Conservation (phyloP, 1,139 yeast species). For the Cylindricascospora bacillispora region DNA sequence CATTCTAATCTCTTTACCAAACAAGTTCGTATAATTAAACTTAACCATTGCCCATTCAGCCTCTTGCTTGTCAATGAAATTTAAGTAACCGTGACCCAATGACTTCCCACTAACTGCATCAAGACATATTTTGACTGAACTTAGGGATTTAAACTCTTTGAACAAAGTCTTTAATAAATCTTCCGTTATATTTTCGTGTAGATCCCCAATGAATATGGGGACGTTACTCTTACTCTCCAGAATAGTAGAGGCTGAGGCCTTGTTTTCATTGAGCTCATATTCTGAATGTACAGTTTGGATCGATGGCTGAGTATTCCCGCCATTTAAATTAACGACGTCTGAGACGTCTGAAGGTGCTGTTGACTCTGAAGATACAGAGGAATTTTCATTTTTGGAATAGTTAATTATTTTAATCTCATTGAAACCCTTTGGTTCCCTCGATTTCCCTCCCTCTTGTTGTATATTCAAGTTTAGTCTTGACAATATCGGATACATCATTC, state of each 20-base stretch:
- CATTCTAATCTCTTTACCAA: conserved; percentile 35
- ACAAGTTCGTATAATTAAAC: conserved; percentile 32
- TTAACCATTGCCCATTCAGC: conserved; percentile 33
- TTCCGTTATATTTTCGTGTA: conserved; percentile 31
- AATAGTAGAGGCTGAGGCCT: background rate
- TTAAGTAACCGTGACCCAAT: conserved; percentile 41
- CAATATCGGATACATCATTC: no score
- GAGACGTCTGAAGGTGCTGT: conserved; percentile 1
- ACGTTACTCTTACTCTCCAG: background rate
- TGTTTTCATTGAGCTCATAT: background rate
- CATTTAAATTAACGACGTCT: conserved; percentile 3
- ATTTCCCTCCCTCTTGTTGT: no score
- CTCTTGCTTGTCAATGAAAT: conserved; percentile 28
- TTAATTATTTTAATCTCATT: no score
- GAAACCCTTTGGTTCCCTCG: no score
- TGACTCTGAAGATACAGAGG: background rate
- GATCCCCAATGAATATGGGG: conserved; percentile 35
- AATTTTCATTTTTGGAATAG: conserved; percentile 3
- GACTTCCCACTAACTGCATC: conserved; percentile 30
- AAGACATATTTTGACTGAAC: conserved; percentile 37
- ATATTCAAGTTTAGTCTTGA: no score
- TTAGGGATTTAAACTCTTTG: conserved; percentile 27
- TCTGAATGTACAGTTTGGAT: background rate
- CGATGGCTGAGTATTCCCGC: background rate
- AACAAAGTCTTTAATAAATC: conserved; percentile 28